Percentiles rank a stretch among this genome's conserved stretches.
Conservation (phyloP, 352 stramenopile species). For the Phytophthora sp. region DNA sequence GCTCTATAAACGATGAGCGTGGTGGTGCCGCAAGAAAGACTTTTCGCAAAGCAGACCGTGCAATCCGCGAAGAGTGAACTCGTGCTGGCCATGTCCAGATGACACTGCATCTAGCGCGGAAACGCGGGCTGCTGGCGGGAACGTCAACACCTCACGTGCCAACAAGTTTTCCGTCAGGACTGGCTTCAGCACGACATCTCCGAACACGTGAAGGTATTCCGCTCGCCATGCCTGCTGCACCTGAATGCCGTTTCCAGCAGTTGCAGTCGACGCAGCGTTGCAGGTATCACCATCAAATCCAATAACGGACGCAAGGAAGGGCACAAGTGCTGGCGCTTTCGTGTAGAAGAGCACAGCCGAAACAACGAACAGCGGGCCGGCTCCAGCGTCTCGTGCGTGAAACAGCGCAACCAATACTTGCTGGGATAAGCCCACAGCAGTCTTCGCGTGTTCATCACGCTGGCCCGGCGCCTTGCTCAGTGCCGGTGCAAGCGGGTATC, state of each 20-base stretch:
- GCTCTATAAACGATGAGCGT: slow-evolving; percentile 55
- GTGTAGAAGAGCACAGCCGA: slow-evolving; percentile 75
- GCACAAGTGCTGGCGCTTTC: slow-evolving; percentile 59
- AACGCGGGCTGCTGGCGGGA: slow-evolving; percentile 35
- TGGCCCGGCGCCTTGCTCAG: slow-evolving; percentile 67
- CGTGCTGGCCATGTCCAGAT: slow-evolving; percentile 40
- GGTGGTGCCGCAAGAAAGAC: slow-evolving; percentile 70
- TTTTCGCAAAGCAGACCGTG: slow-evolving; percentile 67
- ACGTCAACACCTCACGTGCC: slow-evolving; percentile 60
- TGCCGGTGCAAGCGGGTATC: slow-evolving; percentile 52
- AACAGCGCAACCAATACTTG: slow-evolving; percentile 65
- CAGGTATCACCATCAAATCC: slow-evolving; percentile 30
- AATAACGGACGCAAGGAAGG: slow-evolving; percentile 54
- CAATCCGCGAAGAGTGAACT: slow-evolving; percentile 59
- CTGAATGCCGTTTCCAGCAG: slow-evolving; percentile 22
- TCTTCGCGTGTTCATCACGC: slow-evolving; percentile 63
- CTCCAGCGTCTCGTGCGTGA: slow-evolving; percentile 37
- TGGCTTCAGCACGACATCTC: slow-evolving; percentile 68
- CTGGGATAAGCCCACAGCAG: slow-evolving; percentile 57
- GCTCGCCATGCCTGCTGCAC: slow-evolving; percentile 46
- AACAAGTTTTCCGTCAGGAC: slow-evolving; percentile 72
- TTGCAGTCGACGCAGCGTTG: slow-evolving; percentile 10
- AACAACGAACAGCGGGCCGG: slow-evolving; percentile 64
- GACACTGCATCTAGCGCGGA: slow-evolving; percentile 36
- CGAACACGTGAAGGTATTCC: slow-evolving; percentile 66